Evolutionary conservation across 257 asterid species (phyloP), one percentile per base, ranked within the genome.

Genomic region (Salvia splendens): DNA sequence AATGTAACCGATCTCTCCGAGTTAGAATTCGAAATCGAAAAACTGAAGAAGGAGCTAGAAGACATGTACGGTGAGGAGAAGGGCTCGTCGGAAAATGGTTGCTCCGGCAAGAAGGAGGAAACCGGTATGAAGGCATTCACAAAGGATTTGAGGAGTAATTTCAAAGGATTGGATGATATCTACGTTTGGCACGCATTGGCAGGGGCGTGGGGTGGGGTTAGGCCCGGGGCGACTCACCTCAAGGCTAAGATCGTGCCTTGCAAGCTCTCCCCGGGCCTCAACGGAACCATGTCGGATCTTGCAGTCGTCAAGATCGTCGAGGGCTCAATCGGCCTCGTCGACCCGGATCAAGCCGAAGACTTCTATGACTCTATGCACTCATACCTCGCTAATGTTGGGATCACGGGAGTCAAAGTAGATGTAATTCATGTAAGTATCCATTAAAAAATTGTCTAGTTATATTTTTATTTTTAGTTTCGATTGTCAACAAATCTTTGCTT

Each of bases 181-280:
- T 88, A 88, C 6, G 87, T 84, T 3, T 85, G 95, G 92, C 95
- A 88, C 8, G 95, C 95, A 0, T 67, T 85, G 65, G 83, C 88
- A 4, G 95, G 95, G 3, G 90, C 92, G 0, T 83, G 95, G 95
- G 95, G 95, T 3, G 92, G 95, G 5, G 88, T 85, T 63, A 73
- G 84, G 68, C 92, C 92, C 0, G 88, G 91, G 7, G 78, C 91
- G 1, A 84, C 89, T 20, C 89, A 67, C 64, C 70, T 88, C 12
- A 71, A 80, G 11, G 47, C 92, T 3, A 78, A 78, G 62, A 68
- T 88, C 8, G 72, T 59, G 47, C 81, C 90, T 0, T 82, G 87
- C 73, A 82, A 75, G 38, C 47, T 78, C 56, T 85, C 92, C 1
- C 85, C 95, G 0, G 95, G 95, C 41, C 92, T 88, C 1, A 83